Evolutionary conservation across 352 stramenopile species (phyloP), one percentile per base, ranked within the genome.

Genomic region (Elongisporangium prolatum): DNA sequence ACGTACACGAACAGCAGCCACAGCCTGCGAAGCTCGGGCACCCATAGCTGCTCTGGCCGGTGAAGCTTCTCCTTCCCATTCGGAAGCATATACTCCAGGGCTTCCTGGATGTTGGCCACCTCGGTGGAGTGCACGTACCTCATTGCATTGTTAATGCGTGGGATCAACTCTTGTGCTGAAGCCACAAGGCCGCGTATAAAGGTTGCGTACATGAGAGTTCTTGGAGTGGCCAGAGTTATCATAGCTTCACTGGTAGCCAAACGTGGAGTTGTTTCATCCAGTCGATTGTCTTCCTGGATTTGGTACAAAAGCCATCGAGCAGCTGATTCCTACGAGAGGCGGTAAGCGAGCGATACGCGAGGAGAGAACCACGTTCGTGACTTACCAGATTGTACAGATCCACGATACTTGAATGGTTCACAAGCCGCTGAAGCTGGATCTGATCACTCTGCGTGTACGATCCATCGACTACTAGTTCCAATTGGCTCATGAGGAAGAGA

Each of bases 1-100:
- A 65, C 64, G 49, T 65, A 70, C 40, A 67, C 50, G 13, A 77
- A 49, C 2, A 64, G 37, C 3, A 65, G 20, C 68, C 68, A 77
- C 21, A 56, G 52, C 25, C 48, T 25, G 5, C 64, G 14, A 18
- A 59, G 52, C 10, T 16, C n/a, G 3, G n/a, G 40, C 11, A 21
- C 34, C 13, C 14, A 22, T 5, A 3, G 16, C 37, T 63, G 53
- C 8, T 64, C 37, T 49, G 44, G 34, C 7, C 62, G 49, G 10
- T 57, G 49, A 22, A 28, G 24, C n/a, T 67, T 34, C 60, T 54
- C 7, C 9, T 63, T 25, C 21, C 65, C 34, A 17, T 1, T 17
- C 34, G 34, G 34, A 17, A 44, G 34, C 34, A 44, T 17, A 2
- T 17, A 0, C 34, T 44, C 34, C 11, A 44, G 34, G 17, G 34